Conservation (phyloP, 140 eudicot species). For the Senecio squalidus region DNA sequence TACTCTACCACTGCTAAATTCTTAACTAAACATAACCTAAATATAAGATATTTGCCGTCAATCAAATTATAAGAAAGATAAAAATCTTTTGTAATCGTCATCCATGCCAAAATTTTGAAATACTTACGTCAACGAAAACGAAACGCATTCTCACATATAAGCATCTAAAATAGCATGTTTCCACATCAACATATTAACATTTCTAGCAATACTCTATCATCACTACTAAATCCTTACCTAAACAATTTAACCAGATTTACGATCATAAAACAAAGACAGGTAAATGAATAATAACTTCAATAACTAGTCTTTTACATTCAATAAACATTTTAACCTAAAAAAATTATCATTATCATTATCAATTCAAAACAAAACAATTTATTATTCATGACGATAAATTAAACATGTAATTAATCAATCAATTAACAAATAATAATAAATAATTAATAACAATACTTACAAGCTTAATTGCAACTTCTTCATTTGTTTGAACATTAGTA, state of each 20-base stretch:
- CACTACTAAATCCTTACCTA: constrained; percentile 1
- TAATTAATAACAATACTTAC: constrained; percentile 53
- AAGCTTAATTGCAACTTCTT: constrained; percentile 91
- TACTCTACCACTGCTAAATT: too few species aligned
- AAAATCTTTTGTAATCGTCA: too few species aligned
- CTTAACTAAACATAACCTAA: too few species aligned
- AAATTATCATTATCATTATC: too few species aligned
- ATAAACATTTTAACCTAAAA: too few species aligned
- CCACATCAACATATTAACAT: constrained; percentile 1
- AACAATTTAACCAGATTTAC: background rate
- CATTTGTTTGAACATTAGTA: constrained; percentile 83
- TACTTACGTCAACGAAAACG: constrained; percentile 3
- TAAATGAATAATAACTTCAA: too few species aligned
- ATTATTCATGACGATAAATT: too few species aligned
- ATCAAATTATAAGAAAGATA: too few species aligned
- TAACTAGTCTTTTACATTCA: too few species aligned
- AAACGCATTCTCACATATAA: constrained; percentile 1
- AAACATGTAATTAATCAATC: background rate
- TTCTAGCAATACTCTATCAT: constrained; percentile 9
- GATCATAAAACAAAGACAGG: too few species aligned
- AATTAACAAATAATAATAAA: background rate
- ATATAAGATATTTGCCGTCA: too few species aligned
- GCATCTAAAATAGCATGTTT: background rate
- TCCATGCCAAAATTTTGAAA: too few species aligned
- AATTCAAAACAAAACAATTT: constrained; percentile 7